Conservation (phyloP, 2,329 filamentous ascomycete species). For the Trematosphaeria pertusa region DNA sequence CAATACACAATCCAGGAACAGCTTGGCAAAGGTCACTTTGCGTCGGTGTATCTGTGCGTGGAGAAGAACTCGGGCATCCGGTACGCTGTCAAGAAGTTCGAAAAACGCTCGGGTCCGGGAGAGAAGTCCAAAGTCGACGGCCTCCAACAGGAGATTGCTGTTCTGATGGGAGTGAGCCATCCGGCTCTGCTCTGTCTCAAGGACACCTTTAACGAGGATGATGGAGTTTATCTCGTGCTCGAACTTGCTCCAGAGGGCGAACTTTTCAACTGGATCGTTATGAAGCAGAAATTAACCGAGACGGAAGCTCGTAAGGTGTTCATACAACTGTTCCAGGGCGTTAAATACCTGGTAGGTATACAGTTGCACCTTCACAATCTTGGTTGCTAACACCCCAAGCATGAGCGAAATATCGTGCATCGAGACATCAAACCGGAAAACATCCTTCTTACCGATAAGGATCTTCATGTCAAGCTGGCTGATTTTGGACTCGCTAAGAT, state of each 20-base stretch:
- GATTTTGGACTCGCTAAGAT: constrained; percentile 99
- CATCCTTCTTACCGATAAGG: constrained; percentile 85
- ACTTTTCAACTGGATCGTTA: constrained; percentile 92
- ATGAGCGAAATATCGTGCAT: constrained; percentile 96
- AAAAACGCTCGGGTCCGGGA: constrained; percentile 80
- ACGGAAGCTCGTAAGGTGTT: constrained; percentile 86
- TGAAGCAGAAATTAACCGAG: constrained; percentile 87
- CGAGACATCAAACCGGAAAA: constrained; percentile 98
- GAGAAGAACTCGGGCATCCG: constrained; percentile 83
- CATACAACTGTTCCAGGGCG: constrained; percentile 86
- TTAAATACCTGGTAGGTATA: constrained; percentile 86
- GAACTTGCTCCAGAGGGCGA: constrained; percentile 93
- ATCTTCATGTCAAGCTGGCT: constrained; percentile 86
- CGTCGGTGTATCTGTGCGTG: constrained; percentile 88
- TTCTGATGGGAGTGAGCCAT: constrained; percentile 96
- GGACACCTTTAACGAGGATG: constrained; percentile 90
- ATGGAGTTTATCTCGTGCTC: constrained; percentile 88
- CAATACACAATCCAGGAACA: constrained; percentile 86
- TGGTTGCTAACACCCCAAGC: constrained; percentile 63
- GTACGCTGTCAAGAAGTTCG: constrained; percentile 95
- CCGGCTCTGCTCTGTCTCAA: constrained; percentile 92
- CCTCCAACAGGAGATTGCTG: constrained; percentile 92
- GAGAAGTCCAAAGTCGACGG: constrained; percentile 85
- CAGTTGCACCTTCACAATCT: neutral
- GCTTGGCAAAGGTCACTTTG: constrained; percentile 94